Base-by-base conservation (phyloP, 257 asterid species). In the Oldenlandia corymbosa region DNA sequence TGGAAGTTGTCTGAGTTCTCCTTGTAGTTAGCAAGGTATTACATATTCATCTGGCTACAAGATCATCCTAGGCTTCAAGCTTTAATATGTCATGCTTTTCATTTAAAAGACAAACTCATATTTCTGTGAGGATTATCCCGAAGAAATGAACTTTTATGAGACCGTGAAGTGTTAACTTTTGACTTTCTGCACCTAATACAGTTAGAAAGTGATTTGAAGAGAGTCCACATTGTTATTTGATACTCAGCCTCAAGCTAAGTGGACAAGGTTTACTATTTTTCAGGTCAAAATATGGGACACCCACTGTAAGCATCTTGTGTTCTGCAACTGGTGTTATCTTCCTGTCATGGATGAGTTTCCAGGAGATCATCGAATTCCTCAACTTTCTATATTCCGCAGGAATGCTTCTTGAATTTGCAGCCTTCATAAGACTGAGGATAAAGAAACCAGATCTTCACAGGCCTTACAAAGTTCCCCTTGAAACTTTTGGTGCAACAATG, bases 321-420 rank as follows among this genome's bases (percentile, higher is more conserved):
- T 92, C 98, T 4, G 98, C 97, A 66, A 73, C 78, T 0, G 98
- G 98, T 0, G 95, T 89, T 16, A 71, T 92, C 71, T 63, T 92
- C 79, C 52, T 92, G 59, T 88, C 98, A 4, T 92, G 98, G 98
- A 88, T 92, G 98, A 88, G 88, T 57, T 92, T 92, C 71, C 97
- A 92, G 27, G 97, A 92, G 70, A 92, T 88, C 78, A 34, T 92
- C 65, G 98, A 92, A 58, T 85, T 92, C 73, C 94, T 92, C 20
- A 92, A 92, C 79, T 92, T 92, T 79, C 89, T 92, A 21, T 92
- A 92, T 50, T 83, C 98, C 9, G 45, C 87, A 0, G 98, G 97
- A 48, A 92, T 89, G 97, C 79, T 88, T 30, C 87, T 92, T 14
- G 98, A 92, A 73, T 82, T 92, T 71, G 97, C 95, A 56, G 95